Percentiles rank a stretch among this genome's conserved stretches.
Evolutionary conservation across 495 filamentous ascomycete species (phyloP).

Genomic region (Talaromyces thailandensis): DNA sequence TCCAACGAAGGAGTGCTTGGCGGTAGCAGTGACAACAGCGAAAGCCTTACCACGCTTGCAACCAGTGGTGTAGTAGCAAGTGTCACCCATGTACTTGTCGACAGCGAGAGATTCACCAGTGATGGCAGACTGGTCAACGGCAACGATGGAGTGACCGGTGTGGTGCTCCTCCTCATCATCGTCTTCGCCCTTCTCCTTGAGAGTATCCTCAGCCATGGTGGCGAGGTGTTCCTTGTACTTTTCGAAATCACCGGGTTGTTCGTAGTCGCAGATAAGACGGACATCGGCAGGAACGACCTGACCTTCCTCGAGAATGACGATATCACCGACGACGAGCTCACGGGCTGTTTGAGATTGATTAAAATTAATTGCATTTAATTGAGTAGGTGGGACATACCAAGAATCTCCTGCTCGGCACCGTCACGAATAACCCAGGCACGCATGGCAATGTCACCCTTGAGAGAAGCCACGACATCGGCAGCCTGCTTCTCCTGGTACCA

Average conservation of each 20-base stretch:
- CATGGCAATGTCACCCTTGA: conserved; percentile 83
- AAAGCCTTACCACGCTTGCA: conserved; percentile 73
- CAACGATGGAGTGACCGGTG: conserved; percentile 54
- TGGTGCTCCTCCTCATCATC: conserved; percentile 51
- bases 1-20: conserved; percentile 63
- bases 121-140: conserved; percentile 66
- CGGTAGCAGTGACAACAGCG: conserved; percentile 54
- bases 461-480: conserved; percentile 68
- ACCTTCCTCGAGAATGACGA: conserved; percentile 72
- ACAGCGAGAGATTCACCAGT: conserved; percentile 71
- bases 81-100: conserved; percentile 69
- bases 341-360: conserved; percentile 36
- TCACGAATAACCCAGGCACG: conserved; percentile 62
- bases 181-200: conserved; percentile 56
- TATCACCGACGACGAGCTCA: conserved; percentile 74
- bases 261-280: conserved; percentile 69
- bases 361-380: not conserved
- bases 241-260: conserved; percentile 59
- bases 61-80: conserved; percentile 66
- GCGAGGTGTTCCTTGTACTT: conserved; percentile 61
- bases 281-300: conserved; percentile 66
- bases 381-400: conserved; percentile 15
- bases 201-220: conserved; percentile 46
- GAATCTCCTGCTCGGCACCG: conserved; percentile 61
- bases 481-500: conserved; percentile 88